Percentiles rank a stretch among this genome's conserved stretches.
phyloP scores from a whole-genome alignment of 1,284 basidiomycete genomes.

The Amylostereum areolatum region DNA sequence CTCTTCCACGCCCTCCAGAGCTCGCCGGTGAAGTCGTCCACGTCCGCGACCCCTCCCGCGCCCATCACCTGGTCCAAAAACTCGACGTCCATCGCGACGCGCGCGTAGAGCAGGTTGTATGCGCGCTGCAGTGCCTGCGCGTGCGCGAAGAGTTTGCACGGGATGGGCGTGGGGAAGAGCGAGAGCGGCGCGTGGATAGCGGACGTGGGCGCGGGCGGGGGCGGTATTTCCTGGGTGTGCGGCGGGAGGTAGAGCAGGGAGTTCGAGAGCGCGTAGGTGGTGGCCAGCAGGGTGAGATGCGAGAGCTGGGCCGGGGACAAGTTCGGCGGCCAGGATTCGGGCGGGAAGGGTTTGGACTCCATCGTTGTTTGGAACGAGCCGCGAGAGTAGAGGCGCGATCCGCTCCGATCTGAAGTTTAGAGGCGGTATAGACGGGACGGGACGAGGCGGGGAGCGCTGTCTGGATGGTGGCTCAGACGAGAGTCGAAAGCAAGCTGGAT shows the following conservation, averaged over 20 bases:
- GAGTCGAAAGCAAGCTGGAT: too few species aligned
- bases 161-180: conserved; percentile 85
- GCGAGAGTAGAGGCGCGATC: too few species aligned
- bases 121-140: conserved; percentile 67
- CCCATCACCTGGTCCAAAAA: conserved; percentile 87
- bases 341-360: not conserved
- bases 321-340: conserved; percentile 62
- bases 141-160: conserved; percentile 63
- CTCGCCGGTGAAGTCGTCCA: conserved; percentile 83
- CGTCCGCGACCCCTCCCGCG: conserved; percentile 67
- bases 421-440: too few species aligned
- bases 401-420: too few species aligned
- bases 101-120: conserved; percentile 86
- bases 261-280: conserved; percentile 82
- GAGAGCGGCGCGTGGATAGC: conserved; percentile 88
- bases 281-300: conserved; percentile 59
- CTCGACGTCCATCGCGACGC: conserved; percentile 72
- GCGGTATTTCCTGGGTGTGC: conserved; percentile 34
- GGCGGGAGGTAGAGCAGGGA: conserved; percentile 74
- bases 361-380: too few species aligned
- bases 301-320: conserved; percentile 54
- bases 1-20: conserved; percentile 85
- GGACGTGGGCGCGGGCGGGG: conserved; percentile 52
- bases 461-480: too few species aligned
- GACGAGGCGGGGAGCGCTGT: too few species aligned